Evolutionary conservation across 805 yeast species (phyloP).

Genomic region (Wickerhamiella kurtzmanii): DNA sequence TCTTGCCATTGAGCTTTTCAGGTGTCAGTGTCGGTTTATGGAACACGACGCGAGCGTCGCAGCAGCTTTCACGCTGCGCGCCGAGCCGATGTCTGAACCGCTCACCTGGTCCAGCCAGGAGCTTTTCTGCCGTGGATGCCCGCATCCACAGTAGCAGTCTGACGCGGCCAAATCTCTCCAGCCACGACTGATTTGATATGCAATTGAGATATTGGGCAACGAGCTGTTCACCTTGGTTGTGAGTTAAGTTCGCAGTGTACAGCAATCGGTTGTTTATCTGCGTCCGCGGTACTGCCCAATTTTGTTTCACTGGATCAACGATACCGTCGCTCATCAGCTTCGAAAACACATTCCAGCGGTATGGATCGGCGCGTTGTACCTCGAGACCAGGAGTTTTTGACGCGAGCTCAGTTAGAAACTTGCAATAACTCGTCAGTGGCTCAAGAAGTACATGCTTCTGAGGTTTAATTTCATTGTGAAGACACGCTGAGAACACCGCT

Average conservation of each 20-base stretch:
- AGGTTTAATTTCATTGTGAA: conserved; percentile 52
- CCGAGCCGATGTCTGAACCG: conserved; percentile 47
- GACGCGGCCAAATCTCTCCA: conserved; percentile 58
- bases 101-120: conserved; percentile 43
- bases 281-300: conserved; percentile 20
- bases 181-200: conserved; percentile 57
- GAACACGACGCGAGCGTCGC: conserved; percentile 34
- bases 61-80: conserved; percentile 48
- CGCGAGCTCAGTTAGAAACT: conserved; percentile 13
- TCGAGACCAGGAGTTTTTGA: conserved; percentile 17
- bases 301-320: conserved; percentile 29
- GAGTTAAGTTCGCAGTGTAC: conserved; percentile 45
- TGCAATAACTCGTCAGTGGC: conserved; percentile 27
- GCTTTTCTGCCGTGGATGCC: conserved; percentile 45
- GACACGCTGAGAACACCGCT: conserved; percentile 45
- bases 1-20: conserved; percentile 15
- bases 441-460: conserved; percentile 52
- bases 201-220: conserved; percentile 65
- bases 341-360: conserved; percentile 50
- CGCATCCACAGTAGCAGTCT: conserved; percentile 60
- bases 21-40: conserved; percentile 16
- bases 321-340: conserved; percentile 33
- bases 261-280: conserved; percentile 41
- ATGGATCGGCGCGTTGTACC: conserved; percentile 39
- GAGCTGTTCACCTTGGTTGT: conserved; percentile 48